phyloP scores from a whole-genome alignment of 768 basidiomycete species.

The Amanita thiersii region DNA sequence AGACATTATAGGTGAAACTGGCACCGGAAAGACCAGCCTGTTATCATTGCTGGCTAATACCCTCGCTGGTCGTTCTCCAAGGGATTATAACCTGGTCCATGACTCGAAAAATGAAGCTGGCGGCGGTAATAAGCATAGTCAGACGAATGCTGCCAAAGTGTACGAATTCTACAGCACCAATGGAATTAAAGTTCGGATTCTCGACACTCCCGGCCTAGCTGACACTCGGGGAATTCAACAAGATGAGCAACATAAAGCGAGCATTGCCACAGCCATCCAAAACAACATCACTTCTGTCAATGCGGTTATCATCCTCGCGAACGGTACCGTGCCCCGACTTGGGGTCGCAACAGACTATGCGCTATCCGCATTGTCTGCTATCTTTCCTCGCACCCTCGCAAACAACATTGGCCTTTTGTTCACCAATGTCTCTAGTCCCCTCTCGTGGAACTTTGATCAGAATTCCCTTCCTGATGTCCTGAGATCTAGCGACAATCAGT shows the following conservation, averaged over 20 bases:
- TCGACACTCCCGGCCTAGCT: constrained; percentile 21
- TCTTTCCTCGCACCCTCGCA: constrained; percentile 16
- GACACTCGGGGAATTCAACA: constrained; percentile 19
- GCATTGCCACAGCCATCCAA: constrained; percentile 17
- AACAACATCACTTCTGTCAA: constrained; percentile 13
- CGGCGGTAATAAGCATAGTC: no score
- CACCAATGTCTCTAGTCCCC: constrained; percentile 12
- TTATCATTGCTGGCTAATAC: no score
- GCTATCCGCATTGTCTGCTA: constrained; percentile 14
- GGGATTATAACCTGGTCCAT: no score
- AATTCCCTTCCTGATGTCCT: no score
- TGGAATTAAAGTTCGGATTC: constrained; percentile 11
- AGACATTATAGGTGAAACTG: no score
- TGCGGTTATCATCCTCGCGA: constrained; percentile 21
- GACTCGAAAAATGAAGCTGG: no score
- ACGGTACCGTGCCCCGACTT: constrained; percentile 16
- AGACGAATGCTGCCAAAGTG: no score
- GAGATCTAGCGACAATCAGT: no score
- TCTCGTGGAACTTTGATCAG: constrained; percentile 13
- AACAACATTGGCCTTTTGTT: constrained; percentile 19
- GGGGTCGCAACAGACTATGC: constrained; percentile 17
- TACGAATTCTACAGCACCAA: no score
- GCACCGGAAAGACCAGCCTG: no score
- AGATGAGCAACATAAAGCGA: constrained; percentile 17
- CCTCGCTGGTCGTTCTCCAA: no score